Percentiles rank a stretch among this genome's conserved stretches.
Conservation (phyloP, 164 flowering plant species). For the Euptelea pleiosperma region DNA sequence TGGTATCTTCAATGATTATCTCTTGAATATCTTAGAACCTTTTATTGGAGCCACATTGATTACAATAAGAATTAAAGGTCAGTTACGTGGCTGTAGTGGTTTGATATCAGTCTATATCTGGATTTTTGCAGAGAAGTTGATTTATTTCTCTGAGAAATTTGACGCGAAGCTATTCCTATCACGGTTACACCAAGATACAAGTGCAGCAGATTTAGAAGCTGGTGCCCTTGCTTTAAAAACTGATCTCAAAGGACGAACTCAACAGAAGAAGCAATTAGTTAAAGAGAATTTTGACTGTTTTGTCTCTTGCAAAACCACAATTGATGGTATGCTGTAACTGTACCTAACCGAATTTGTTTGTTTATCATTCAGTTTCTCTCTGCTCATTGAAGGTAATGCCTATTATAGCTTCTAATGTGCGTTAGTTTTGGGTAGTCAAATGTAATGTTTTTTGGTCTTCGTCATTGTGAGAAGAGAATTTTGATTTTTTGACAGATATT, state of each 20-base stretch:
- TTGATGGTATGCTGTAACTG: constrained; percentile 66
- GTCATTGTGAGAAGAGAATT: neutral
- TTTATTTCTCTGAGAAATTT: constrained; percentile 85
- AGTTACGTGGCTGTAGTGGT: neutral
- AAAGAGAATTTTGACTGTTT: constrained; percentile 99
- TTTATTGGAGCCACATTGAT: too few relatives aligned
- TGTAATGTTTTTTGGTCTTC: constrained; percentile 4
- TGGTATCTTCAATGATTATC: neutral
- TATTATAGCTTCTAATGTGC: too few relatives aligned
- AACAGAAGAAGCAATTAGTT: constrained; percentile 87
- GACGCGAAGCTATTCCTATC: constrained; percentile 87
- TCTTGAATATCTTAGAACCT: neutral
- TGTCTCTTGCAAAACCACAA: constrained; percentile 98
- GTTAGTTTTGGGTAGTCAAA: neutral
- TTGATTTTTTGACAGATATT: constrained; percentile 54
- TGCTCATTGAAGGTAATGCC: too few relatives aligned
- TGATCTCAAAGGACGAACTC: constrained; percentile 89
- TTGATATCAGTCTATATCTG: neutral
- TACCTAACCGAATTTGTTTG: neutral
- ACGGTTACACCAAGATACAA: constrained; percentile 83
- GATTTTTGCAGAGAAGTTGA: constrained; percentile 71
- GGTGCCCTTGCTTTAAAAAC: constrained; percentile 88
- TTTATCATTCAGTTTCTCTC: constrained; percentile 1
- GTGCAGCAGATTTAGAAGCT: constrained; percentile 85
- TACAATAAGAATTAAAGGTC: too few relatives aligned